Evolutionary conservation across 192 early-diverging fungal genomes (phyloP).

Genomic region (Neocallimastix lanati): DNA sequence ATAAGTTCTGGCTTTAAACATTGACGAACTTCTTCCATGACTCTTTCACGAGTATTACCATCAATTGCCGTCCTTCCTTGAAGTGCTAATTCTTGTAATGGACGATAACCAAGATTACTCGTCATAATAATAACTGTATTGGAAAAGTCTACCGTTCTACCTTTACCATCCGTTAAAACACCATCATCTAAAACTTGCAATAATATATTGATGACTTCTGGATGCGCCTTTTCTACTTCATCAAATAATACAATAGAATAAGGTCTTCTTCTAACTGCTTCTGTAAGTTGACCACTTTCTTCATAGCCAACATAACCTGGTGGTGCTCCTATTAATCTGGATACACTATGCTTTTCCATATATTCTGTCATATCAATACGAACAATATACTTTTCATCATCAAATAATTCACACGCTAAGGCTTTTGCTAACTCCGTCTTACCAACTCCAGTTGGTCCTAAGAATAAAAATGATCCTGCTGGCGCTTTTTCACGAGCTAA

Average conservation of each 20-base stretch:
- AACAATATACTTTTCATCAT: conserved; percentile 85
- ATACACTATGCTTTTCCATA: conserved; percentile 75
- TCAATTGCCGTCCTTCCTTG: background rate
- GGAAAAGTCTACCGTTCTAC: conserved; percentile 78
- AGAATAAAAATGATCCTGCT: conserved; percentile 82
- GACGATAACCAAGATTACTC: conserved; percentile 61
- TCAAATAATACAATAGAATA: conserved; percentile 91
- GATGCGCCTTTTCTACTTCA: conserved; percentile 95
- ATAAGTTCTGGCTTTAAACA: conserved; percentile 85
- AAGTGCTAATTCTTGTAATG: conserved; percentile 20
- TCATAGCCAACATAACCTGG: conserved; percentile 95
- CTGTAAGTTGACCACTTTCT: conserved; percentile 88
- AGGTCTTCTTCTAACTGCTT: conserved; percentile 72
- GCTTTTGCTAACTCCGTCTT: conserved; percentile 52
- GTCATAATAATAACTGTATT: conserved; percentile 96
- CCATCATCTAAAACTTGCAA: conserved; percentile 85
- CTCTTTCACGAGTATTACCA: conserved; percentile 12
- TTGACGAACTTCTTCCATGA: conserved; percentile 63
- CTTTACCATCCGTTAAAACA: conserved; percentile 83
- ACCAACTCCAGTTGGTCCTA: conserved; percentile 91
- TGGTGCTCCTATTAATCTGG: conserved; percentile 82
- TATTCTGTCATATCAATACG: conserved; percentile 99
- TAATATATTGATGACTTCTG: conserved; percentile 59
- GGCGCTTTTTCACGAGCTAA: conserved; percentile 59
- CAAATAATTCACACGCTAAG: conserved; percentile 62